A percentile compares a stretch with the other conserved stretches of the same genome.
phyloP scores from a whole-genome alignment of 1,284 basidiomycete species.

The Tilletiopsis washingtonensis region DNA sequence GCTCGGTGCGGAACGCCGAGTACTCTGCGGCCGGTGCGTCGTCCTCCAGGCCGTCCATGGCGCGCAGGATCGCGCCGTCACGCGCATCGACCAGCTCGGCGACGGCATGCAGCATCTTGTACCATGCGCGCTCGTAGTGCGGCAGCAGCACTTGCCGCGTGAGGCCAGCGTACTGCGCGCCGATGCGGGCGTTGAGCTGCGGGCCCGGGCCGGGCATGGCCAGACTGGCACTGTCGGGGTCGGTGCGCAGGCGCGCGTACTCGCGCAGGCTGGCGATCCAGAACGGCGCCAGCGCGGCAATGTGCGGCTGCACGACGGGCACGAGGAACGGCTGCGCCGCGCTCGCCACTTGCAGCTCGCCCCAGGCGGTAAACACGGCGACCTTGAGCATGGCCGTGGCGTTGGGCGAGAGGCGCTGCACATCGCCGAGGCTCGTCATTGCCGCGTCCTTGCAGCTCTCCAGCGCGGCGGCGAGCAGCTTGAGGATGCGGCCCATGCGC shows the following conservation, averaged over 20 bases:
- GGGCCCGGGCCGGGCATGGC: neutral
- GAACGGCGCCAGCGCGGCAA: constrained; percentile 64
- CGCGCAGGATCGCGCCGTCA: constrained; percentile 63
- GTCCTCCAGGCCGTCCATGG: constrained; percentile 64
- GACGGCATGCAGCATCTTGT: constrained; percentile 76
- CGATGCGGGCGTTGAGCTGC: neutral
- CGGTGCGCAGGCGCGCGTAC: constrained; percentile 75
- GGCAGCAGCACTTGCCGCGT: constrained; percentile 83
- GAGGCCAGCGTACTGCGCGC: constrained; percentile 67
- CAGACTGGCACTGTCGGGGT: constrained; percentile 61
- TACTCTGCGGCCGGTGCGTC: constrained; percentile 29
- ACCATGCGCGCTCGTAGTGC: constrained; percentile 61
- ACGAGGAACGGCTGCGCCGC: constrained; percentile 65
- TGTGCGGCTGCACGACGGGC: constrained; percentile 75
- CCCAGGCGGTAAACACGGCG: constrained; percentile 90
- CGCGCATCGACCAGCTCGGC: constrained; percentile 67
- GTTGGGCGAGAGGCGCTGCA: constrained; percentile 79
- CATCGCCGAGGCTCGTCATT: constrained; percentile 76
- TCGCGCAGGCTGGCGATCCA: constrained; percentile 86
- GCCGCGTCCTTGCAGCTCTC: constrained; percentile 64
- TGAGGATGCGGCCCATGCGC: constrained; percentile 89
- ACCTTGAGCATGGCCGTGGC: constrained; percentile 91
- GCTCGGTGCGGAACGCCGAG: constrained; percentile 52
- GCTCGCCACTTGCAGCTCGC: constrained; percentile 77
- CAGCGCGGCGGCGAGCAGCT: constrained; percentile 68